These are phyloP conservation scores for Rhodotorula babjevae DNA, from an alignment of 768 basidiomycete genomes.

Conservation along the genomic window DNA sequence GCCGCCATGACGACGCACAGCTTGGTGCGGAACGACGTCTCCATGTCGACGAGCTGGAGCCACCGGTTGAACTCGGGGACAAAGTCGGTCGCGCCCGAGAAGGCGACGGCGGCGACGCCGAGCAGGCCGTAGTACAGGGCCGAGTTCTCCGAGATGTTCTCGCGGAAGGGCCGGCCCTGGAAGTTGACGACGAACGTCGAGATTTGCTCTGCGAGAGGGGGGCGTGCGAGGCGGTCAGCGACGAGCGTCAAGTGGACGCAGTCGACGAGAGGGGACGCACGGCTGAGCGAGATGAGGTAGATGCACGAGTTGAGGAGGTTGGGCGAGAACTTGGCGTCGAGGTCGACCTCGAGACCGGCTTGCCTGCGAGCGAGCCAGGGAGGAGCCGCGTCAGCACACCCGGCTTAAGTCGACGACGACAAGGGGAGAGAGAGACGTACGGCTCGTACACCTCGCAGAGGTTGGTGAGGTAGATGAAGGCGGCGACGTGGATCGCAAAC, in stretches of 20 bases:
- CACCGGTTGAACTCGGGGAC: slow-evolving; percentile 91
- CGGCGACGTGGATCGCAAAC: slow-evolving; percentile 85
- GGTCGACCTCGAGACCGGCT: slow-evolving; percentile 66
- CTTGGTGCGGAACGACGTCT: slow-evolving; percentile 71
- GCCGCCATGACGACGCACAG: slow-evolving; percentile 74
- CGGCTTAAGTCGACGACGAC: not conserved
- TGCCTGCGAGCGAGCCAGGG: slow-evolving; percentile 47
- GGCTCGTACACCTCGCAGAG: slow-evolving; percentile 71
- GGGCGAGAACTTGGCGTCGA: slow-evolving; percentile 95
- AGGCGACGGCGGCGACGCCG: slow-evolving; percentile 82
- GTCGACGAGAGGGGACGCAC: not conserved
- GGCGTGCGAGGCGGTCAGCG: not conserved
- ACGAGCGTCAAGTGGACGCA: not conserved
- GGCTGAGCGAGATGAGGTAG: slow-evolving; percentile 82
- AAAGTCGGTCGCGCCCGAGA: slow-evolving; percentile 88
- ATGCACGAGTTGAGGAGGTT: slow-evolving; percentile 92
- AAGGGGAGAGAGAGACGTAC: slow-evolving; percentile 44
- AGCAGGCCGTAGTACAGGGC: slow-evolving; percentile 90
- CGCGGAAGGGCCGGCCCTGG: slow-evolving; percentile 94
- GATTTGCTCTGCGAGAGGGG: slow-evolving; percentile 66
- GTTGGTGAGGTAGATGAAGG: slow-evolving; percentile 87
- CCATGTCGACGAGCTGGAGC: slow-evolving; percentile 95
- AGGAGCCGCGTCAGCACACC: too few species aligned
- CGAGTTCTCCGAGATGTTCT: slow-evolving; percentile 91
- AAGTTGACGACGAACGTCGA: slow-evolving; percentile 99